Evolutionary conservation across 2,329 filamentous ascomycete genomes (phyloP).

Genomic region (Colletotrichum nymphaeae): DNA sequence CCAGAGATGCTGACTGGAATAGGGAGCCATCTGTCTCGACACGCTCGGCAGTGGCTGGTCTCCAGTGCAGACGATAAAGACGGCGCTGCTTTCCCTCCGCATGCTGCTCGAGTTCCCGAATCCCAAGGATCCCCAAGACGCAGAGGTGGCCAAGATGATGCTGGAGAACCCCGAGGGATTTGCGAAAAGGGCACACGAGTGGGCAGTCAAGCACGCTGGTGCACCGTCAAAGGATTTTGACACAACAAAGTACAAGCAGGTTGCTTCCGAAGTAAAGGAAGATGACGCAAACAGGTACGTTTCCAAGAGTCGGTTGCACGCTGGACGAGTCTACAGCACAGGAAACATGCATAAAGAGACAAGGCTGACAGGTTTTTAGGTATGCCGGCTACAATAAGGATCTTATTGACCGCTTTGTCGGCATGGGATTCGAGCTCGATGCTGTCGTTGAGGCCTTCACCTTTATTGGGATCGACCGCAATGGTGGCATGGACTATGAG

Average conservation of each 20-base stretch:
- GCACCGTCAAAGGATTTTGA: conserved; percentile 68
- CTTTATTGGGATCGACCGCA: conserved; percentile 83
- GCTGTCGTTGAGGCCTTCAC: conserved; percentile 88
- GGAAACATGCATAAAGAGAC: background rate
- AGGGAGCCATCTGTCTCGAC: conserved; percentile 98
- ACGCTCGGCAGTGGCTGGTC: conserved; percentile 93
- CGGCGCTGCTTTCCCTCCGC: conserved; percentile 90
- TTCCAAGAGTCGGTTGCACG: background rate
- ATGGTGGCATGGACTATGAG: conserved; percentile 82
- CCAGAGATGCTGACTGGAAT: background rate
- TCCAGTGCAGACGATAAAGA: conserved; percentile 96
- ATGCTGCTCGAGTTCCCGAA: conserved; percentile 94
- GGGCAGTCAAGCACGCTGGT: conserved; percentile 86
- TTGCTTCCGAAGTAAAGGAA: conserved; percentile 64
- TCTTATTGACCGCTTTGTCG: conserved; percentile 84
- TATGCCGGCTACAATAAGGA: conserved; percentile 90
- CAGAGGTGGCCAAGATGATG: conserved; percentile 93
- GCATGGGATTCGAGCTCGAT: conserved; percentile 92
- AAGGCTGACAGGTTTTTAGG: conserved; percentile 53
- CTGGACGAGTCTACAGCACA: no score
- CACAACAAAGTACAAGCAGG: conserved; percentile 54
- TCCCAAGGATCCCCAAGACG: conserved; percentile 96
- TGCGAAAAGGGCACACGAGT: conserved; percentile 85
- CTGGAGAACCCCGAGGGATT: conserved; percentile 83
- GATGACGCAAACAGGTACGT: conserved; percentile 61